Evolutionary conservation across 2,329 filamentous ascomycete genomes (phyloP), one percentile per base, ranked within the genome.

Genomic region (Fusarium azukiicola): DNA sequence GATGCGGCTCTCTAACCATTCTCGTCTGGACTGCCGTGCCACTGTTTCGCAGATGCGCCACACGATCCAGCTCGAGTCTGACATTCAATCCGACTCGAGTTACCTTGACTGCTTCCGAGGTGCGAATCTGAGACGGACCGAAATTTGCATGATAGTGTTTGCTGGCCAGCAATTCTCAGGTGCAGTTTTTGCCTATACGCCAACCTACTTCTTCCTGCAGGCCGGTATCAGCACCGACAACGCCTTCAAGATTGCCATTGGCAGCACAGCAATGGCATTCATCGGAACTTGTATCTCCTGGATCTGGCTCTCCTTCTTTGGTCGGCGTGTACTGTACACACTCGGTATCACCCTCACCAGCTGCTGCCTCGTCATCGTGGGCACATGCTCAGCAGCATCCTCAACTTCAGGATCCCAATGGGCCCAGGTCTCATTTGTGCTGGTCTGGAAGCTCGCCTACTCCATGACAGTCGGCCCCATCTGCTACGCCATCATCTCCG

Each of bases 1-100:
- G 10, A 21, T 75, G 21, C 76, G 85, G 1, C 82, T 88, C 1
- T 83, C 85, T 0, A 89, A 92, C 61, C 75, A 75, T 19, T 50
- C 73, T 0, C 72, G 92, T 94, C 75, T 93, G 73, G 58, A 82
- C 84, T 73, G 76, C 12, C 49, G 79, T 1, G 85, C 86, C 38
- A 84, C 87, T 47, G 86, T 90, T 77, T 83, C 87, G 69, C 97
- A 97, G 95, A 98, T 98, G 93, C 92, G 96, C 9, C 86, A 89
- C 61, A 90, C 89, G 4, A 85, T 88, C 72, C 85, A 88, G 71
- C 82, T 90, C 2, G 90, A 92, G 75, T 85, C 86, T 68, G 83
- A 87, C 49, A 81, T 87, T 52, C 84, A 83, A 7, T 76, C 81
- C 0, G 89, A 89, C 0, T 86, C 85, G 6, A 85, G 81, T 4